Base-by-base conservation (phyloP, 306 rosid species). In the Arachis stenosperma region DNA sequence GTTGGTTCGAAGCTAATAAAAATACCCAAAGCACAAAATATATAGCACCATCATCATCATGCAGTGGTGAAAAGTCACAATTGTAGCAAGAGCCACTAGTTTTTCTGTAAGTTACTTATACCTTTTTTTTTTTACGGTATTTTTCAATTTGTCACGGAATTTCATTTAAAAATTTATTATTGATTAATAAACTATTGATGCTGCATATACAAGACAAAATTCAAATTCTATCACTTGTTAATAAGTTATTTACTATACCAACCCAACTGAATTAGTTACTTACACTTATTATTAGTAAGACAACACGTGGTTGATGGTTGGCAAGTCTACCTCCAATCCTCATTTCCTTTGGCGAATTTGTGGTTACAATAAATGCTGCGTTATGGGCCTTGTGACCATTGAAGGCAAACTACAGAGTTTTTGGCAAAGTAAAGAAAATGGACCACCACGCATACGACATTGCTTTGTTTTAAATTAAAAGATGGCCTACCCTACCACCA, bases 401-500 rank as follows among this genome's bases (percentile, higher is more conserved):
- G 56, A 27, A 36, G 50, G 48, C 30, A 43, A 33, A 27, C 43
- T 52, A 33, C 17, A 48, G 33, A 33, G 33, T 41, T 52, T 15
- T 51, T 51, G 66, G 58, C 56, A 65, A 78, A 71, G 10, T 33
- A 33, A 33, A 37, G 13, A 3, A 51, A 9, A 71, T 22, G 71
- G 79, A 74, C 79, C 79, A 74, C 79, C 79, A 67, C 79, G 36
- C 54, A 33, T 2, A 33, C 30, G 36, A 12, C 70, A 79, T 74
- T 79, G 75, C 71, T 67, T 73, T 43, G 15, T 74, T 67, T 74
- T 71, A 2, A 67, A 79, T 61, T 52, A 52, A 73, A 58, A 12
- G 52, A 52, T 73, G 79, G 60, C 64, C 78, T 60, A 71, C 78
- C 52, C 9, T 33, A 42, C 46, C 67, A 61, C 71, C 73, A 12